Base-by-base conservation (phyloP, 306 rosid species). In the Calophaca sinica region DNA sequence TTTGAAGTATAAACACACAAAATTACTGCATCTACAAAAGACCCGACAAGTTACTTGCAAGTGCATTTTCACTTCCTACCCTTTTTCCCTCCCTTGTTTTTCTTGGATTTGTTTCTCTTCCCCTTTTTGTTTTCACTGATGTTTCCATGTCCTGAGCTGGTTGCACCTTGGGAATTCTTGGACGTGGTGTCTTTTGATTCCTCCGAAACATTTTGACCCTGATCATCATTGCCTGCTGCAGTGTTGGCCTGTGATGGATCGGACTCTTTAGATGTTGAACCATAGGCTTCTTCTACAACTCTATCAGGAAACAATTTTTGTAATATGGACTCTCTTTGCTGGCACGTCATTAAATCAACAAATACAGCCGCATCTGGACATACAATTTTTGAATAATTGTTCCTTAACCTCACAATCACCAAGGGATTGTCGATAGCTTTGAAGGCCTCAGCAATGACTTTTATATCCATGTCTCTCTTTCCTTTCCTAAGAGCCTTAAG, bases 391-490 rank as follows among this genome's bases (percentile, higher is more conserved):
- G n/a, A n/a, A n/a, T n/a, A n/a, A n/a, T n/a, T n/a, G n/a, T n/a
- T n/a, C n/a, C n/a, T n/a, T n/a, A n/a, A n/a, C n/a, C n/a, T n/a
- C n/a, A n/a, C n/a, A n/a, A n/a, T n/a, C n/a, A n/a, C 89, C 68
- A 89, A 64, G 50, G 88, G 78, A 77, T 89, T 83, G 42, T 54
- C 80, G 33, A 83, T 57, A 74, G 41, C 11, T 53, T 73, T 68
- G 44, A 89, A 81, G 20, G 86, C 87, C 62, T 59, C 72, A 3
- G 88, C 91, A 38, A 81, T 59, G 61, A 51, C 79, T 12, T 74
- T 74, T 31, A 81, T n/a, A 11, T 61, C 53, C 33, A 62, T 4
- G n/a, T 4, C 44, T 7, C 31, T 73, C 62, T 45, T 35, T 52
- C 77, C 62, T 52, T 67, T 62, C 44, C 1, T 9, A 58, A 89